Percentiles rank a stretch among this genome's conserved stretches.
Conservation (phyloP, 495 filamentous ascomycete genomes). For the Penicillium coprophilum region DNA sequence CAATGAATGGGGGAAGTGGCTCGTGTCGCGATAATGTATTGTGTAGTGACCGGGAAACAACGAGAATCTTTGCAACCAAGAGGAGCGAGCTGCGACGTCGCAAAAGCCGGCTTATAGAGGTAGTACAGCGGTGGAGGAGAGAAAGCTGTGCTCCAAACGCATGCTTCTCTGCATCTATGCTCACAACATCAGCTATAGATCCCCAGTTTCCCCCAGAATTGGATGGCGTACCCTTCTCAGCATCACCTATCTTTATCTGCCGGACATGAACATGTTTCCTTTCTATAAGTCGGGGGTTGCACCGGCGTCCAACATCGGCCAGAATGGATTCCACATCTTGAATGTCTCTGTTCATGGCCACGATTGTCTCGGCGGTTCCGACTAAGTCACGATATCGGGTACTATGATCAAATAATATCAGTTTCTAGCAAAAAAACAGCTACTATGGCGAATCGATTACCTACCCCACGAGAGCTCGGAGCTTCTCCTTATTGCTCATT, state of each 20-base stretch:
- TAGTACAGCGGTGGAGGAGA: constrained; percentile 60
- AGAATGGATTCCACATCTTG: constrained; percentile 68
- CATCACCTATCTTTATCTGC: constrained; percentile 53
- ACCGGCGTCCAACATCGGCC: constrained; percentile 69
- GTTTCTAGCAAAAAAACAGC: constrained; percentile 13
- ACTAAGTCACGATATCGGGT: constrained; percentile 89
- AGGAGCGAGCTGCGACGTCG: constrained; percentile 58
- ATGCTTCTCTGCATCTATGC: constrained; percentile 51
- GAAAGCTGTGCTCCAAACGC: constrained; percentile 60
- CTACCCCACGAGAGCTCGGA: constrained; percentile 88
- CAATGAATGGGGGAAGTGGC: constrained; percentile 53
- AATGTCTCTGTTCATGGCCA: constrained; percentile 81
- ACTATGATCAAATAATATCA: constrained; percentile 32
- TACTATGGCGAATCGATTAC: constrained; percentile 14
- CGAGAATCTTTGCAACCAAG: constrained; percentile 75
- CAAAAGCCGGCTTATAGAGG: constrained; percentile 56
- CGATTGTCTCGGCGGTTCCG: constrained; percentile 87
- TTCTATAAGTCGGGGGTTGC: constrained; percentile 71
- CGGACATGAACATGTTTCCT: constrained; percentile 63
- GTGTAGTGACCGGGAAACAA: constrained; percentile 68
- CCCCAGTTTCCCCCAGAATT: constrained; percentile 25
- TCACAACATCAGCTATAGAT: constrained; percentile 23
- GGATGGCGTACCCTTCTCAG: constrained; percentile 44
- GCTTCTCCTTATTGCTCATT: constrained; percentile 79
- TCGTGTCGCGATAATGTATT: constrained; percentile 61